phyloP scores from a whole-genome alignment of 768 basidiomycete genomes.

The Mycena metata region DNA sequence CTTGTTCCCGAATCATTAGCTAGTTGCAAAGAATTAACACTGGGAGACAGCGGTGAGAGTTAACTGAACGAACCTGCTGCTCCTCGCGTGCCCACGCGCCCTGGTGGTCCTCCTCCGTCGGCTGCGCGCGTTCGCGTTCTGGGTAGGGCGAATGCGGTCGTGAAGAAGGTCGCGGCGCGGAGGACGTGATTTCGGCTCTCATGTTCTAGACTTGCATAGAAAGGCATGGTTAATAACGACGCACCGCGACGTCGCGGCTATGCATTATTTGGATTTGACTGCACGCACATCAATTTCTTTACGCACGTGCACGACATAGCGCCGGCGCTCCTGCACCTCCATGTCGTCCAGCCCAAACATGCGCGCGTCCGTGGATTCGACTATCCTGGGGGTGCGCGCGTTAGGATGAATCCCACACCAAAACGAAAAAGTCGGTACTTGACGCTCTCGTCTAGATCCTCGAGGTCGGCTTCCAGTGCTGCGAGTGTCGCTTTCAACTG shows the following conservation, averaged over 20 bases:
- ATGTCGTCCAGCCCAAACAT: conserved; percentile 85
- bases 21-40: conserved; percentile 45
- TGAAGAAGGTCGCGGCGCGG: conserved; percentile 43
- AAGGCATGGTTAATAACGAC: conserved; percentile 43
- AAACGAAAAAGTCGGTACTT: conserved; percentile 61
- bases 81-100: conserved; percentile 88
- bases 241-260: conserved; percentile 6
- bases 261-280: conserved; percentile 6
- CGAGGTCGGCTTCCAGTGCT: conserved; percentile 86
- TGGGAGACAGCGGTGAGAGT: not conserved
- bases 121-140: conserved; percentile 41
- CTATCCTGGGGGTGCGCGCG: conserved; percentile 67
- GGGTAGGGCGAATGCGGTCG: conserved; percentile 51
- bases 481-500: conserved; percentile 85
- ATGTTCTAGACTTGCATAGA: conserved; percentile 75
- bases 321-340: conserved; percentile 82
- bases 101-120: conserved; percentile 67
- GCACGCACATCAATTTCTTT: conserved; percentile 81
- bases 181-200: conserved; percentile 69
- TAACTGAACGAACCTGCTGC: conserved; percentile 71
- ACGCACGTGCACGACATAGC: conserved; percentile 82
- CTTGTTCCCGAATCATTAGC: conserved; percentile 92
- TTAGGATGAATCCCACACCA: conserved; percentile 18
- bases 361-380: conserved; percentile 87
- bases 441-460: conserved; percentile 95